Base-by-base conservation (phyloP, 139 green algal genomes). In the Volvox reticuliferus region DNA sequence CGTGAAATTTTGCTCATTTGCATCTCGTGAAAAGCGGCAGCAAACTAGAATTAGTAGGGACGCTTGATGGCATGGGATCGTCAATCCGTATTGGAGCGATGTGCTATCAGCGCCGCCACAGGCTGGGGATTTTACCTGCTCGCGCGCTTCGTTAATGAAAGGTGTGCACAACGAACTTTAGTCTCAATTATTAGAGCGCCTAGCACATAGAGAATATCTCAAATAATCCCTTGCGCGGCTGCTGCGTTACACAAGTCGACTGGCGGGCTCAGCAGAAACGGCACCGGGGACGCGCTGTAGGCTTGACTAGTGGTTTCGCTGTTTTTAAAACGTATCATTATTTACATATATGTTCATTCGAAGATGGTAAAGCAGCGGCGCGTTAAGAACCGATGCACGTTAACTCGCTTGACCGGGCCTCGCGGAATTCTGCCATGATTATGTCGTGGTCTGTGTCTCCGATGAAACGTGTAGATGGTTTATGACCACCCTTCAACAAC, bases 51-150 rank as follows among this genome's bases (percentile, higher is more conserved):
- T 5, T 9, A 55, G 5, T 55, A 55, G 44, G 44, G 44, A 55
- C 44, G 44, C 44, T 55, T 9, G 44, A 89, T 89, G 85, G 37
- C n/a, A 19, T 89, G 85, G 85, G 85, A 89, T 68, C 69, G 85
- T 12, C 68, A 89, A 6, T 33, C 18, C 16, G 85, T 89, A 30
- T 21, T 89, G 28, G 85, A 89, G 69, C 85, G 85, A 0, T 71
- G 37, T 20, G 85, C 85, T 28, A 18, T 82, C 14, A 73, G 37
- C 69, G 85, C 85, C 36, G 85, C 85, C n/a, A 73, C 85, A 12
- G 69, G 36, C 16, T 89, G 85, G 37, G 44, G 85, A 19, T 82
- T 82, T 50, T 89, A 82, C 85, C 65, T 89, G 65, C 62, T 89
- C 35, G 67, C 67, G 30, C 83, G 83, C 33, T 89, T 89, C 68